Evolutionary conservation across 2,329 filamentous ascomycete genomes (phyloP).

Genomic region (Tolypocladium endophyticum): DNA sequence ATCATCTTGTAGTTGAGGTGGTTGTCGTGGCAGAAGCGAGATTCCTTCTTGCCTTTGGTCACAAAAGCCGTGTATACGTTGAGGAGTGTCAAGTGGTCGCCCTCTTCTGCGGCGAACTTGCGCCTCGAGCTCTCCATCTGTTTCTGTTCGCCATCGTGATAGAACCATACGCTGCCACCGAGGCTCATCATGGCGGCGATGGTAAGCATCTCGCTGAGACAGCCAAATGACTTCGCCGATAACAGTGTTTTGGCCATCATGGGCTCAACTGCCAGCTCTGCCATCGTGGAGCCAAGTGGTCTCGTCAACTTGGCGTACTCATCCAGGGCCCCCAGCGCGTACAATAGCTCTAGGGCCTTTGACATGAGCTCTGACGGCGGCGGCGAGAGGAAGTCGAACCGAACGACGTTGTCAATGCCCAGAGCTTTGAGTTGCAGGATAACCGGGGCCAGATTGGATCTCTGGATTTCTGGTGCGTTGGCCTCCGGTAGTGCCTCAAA

Average conservation of each 20-base stretch:
- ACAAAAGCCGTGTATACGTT: conserved; percentile 91
- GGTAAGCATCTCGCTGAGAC: conserved; percentile 74
- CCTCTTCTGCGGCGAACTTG: conserved; percentile 85
- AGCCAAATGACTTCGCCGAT: conserved; percentile 62
- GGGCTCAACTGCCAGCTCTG: conserved; percentile 83
- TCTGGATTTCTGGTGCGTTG: conserved; percentile 82
- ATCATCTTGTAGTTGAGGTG: conserved; percentile 80
- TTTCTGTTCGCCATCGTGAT: conserved; percentile 68
- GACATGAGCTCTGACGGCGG: conserved; percentile 78
- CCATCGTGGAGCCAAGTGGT: conserved; percentile 83
- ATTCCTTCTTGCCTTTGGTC: conserved; percentile 70
- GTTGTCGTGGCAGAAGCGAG: conserved; percentile 80
- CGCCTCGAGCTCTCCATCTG: conserved; percentile 62
- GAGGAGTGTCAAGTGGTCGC: conserved; percentile 83
- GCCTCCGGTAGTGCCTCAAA: conserved; percentile 56
- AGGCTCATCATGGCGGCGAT: conserved; percentile 92
- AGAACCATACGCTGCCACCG: conserved; percentile 73
- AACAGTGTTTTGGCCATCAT: conserved; percentile 92
- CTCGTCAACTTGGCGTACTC: conserved; percentile 82
- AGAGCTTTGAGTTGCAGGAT: conserved; percentile 89
- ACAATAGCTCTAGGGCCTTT: conserved; percentile 79
- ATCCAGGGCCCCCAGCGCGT: conserved; percentile 76
- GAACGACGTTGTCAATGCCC: conserved; percentile 86
- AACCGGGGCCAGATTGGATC: conserved; percentile 79
- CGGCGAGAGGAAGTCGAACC: conserved; percentile 80